These are phyloP conservation scores for Epichloe elymi DNA, from an alignment of 2,329 filamentous ascomycete species.

Conservation along the genomic window DNA sequence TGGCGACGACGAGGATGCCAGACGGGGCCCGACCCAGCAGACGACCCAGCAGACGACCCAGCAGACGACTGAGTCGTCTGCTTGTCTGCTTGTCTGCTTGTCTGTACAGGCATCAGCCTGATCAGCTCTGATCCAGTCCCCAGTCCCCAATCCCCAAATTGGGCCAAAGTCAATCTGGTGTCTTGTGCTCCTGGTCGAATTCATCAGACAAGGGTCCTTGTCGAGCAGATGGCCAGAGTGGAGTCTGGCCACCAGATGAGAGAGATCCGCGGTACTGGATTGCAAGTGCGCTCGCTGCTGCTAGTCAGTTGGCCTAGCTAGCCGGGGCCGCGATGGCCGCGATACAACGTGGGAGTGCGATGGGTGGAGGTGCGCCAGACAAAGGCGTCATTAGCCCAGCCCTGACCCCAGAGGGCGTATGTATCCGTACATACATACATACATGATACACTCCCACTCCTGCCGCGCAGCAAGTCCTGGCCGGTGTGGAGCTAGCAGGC, in stretches of 20 bases:
- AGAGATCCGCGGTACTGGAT: slow-evolving; percentile 22
- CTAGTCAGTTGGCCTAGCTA: slow-evolving; percentile 11
- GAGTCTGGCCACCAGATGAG: slow-evolving; percentile 9
- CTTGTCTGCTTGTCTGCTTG: too few relatives aligned
- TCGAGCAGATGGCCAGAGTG: slow-evolving; percentile 10
- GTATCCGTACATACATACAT: background rate
- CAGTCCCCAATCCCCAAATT: background rate
- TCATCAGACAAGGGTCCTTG: slow-evolving; percentile 5
- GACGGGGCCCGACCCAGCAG: background rate
- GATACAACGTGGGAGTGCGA: slow-evolving; percentile 10
- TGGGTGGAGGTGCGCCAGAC: slow-evolving; percentile 4
- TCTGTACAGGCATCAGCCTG: too few relatives aligned
- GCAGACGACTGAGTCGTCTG: too few relatives aligned
- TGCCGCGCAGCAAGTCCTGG: background rate
- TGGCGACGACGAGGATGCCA: slow-evolving; percentile 10
- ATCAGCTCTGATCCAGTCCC: too few relatives aligned
- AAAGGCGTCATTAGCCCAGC: background rate
- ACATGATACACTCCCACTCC: background rate
- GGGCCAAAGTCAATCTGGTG: background rate
- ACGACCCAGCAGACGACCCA: too few relatives aligned
- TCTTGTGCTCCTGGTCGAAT: background rate
- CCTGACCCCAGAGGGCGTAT: background rate
- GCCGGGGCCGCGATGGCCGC: slow-evolving; percentile 7
- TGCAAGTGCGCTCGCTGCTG: slow-evolving; percentile 10
- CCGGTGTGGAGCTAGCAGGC: background rate